Evolutionary conservation across 305 asterid genomes (phyloP), one percentile per base, ranked within the genome.

Genomic region (Fraxinus paxiana): DNA sequence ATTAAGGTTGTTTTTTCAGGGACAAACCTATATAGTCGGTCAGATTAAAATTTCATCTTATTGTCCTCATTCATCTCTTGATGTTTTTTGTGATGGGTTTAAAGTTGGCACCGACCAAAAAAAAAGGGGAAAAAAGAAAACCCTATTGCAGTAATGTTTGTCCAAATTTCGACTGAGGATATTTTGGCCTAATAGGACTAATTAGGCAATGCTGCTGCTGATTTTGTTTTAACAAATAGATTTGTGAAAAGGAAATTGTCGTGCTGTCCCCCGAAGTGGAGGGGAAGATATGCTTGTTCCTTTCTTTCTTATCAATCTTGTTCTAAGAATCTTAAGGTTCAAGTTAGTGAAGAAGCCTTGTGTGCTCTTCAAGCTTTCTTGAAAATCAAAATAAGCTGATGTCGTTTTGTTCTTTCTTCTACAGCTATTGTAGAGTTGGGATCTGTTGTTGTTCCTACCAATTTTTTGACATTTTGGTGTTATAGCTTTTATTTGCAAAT

Each of bases 251-350:
- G 63, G 63, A 65, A 28, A 65, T 24, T 65, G 33, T 24, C 6
- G 34, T 65, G 37, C 72, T 65, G 35, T 65, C 0, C 73, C 37
- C 37, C 73, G 0, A 26, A 65, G 33, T 26, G 73, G 20, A 65
- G 73, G 73, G 73, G 37, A 26, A 67, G 73, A 67, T 67, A 67
- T 67, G 38, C 73, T 67, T 12, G 18, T 67, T 67, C 73, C 73
- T 28, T 65, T 12, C 73, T 65, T 28, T 26, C 73, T 67, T 26
- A 17, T 67, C 18, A 28, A 28, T 26, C 20, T 67, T 67, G 38
- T 67, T 28, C 35, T 28, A 4, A 67, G 73, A 30, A 67, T 67
- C 37, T 28, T 12, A 20, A 17, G 65, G 26, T 17, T 54, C 22
- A 54, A 51, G 18, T n/a, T 54, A 54, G 28, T 56, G 69, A 18